Evolutionary conservation across 2,329 filamentous ascomycete genomes (phyloP), one percentile per base, ranked within the genome.

Genomic region (Hymenoscyphus albidus): DNA sequence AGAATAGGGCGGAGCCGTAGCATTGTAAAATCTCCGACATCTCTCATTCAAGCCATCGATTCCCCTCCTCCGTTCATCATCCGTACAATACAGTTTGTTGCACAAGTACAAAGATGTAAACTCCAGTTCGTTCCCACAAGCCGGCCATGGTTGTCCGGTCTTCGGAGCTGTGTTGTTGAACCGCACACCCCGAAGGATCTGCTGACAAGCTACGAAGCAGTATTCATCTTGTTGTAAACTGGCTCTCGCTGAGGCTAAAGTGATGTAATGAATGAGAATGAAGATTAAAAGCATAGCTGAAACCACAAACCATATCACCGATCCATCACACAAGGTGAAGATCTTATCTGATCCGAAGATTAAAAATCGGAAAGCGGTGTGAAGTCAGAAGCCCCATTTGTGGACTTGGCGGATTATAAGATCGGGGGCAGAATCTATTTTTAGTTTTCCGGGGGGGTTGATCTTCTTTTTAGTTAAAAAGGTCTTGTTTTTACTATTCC

Each of bases 271-370:
- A 31, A 44, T 48, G 58, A 60, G n/a, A 60, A 60, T 13, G 40
- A 27, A 32, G 12, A 31, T 32, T 31, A 44, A 32, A n/a, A 44
- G 38, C 58, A 60, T 60, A 39, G 40, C 22, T 32, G 9, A n/a
- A 31, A 14, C 27, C 18, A 48, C 27, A 13, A 13, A 32, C 27
- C n/a, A 31, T 16, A 35, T 31, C 18, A 51, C 18, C 9, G n/a
- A 38, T 42, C 48, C 27, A 39, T 40, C 16, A n/a, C 27, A 48
- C 10, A 22, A 60, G 18, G 18, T 44, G 58, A 40, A 5, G 40
- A 60, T 59, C 58, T 59, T 59, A 59, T 59, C 58, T 59, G 58
- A 59, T 60, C 38, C 27, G 18, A 44, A 54, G 18, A 54, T 54
- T 54, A 18, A 54, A 54, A 54, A 54, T 27, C 0, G 18, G 48